Evolutionary conservation across 2,329 filamentous ascomycete species (phyloP).

Genomic region (Aspergillus viridinutans): DNA sequence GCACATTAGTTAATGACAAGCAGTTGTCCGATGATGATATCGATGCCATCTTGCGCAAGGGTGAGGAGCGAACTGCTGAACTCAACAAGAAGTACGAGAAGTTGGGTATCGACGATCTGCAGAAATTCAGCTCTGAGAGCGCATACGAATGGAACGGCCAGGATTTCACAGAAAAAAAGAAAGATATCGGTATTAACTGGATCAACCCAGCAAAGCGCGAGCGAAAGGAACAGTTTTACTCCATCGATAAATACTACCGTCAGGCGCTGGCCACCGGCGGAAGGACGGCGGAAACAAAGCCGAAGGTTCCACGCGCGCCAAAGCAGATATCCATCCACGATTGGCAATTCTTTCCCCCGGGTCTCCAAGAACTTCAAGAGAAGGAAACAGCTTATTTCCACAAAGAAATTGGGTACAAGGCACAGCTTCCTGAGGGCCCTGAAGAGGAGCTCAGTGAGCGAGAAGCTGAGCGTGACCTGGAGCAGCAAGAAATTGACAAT

Average conservation of each 20-base stretch:
- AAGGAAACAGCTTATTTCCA: constrained; percentile 93
- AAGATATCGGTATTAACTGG: constrained; percentile 89
- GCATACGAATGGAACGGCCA: constrained; percentile 99
- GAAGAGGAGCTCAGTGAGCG: constrained; percentile 83
- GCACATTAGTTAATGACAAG: constrained; percentile 54
- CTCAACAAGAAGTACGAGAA: constrained; percentile 95
- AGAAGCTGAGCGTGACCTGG: constrained; percentile 78
- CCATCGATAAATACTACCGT: constrained; percentile 98
- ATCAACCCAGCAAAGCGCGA: constrained; percentile 98
- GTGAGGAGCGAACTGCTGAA: constrained; percentile 82
- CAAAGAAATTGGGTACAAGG: constrained; percentile 95
- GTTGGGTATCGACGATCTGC: constrained; percentile 90
- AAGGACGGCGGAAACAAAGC: constrained; percentile 76
- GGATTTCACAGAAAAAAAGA: constrained; percentile 87
- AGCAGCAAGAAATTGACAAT: constrained; percentile 90
- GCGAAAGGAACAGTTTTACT: constrained; percentile 96
- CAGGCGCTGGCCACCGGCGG: constrained; percentile 80
- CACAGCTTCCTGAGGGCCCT: constrained; percentile 79
- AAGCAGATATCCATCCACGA: constrained; percentile 91
- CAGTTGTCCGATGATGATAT: constrained; percentile 84
- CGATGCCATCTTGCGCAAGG: constrained; percentile 78
- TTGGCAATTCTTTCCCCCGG: constrained; percentile 91
- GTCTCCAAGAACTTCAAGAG: constrained; percentile 84
- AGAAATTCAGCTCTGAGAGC: constrained; percentile 96
- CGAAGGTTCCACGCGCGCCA: constrained; percentile 90